Base-by-base conservation (phyloP, 176 grass and related monocot genomes). In the Musa acuminata region DNA sequence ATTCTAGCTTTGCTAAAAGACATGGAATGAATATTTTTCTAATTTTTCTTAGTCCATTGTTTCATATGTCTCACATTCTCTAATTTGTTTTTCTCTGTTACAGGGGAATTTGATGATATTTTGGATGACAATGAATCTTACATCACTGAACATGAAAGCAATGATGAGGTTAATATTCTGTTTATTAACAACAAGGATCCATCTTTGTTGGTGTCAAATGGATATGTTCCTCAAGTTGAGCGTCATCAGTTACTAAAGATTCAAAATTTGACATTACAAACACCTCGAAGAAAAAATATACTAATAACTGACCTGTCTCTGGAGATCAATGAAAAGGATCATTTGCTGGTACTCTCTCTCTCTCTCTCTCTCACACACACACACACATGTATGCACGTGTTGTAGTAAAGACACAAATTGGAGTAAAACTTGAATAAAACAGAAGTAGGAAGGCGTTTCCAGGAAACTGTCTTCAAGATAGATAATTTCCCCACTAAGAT, bases 31-130 rank as follows among this genome's bases (percentile, higher is more conserved):
- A 5, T 49, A 49, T 73, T 53, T 25, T 2, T 52, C 13, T 52
- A 48, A 3, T 11, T 74, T 3, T 67, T 81, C 8, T 50, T 22
- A 43, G 9, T 43, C 67, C 25, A 69, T 58, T 22, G 64, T 22
- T 51, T 72, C 8, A 55, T 85, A 51, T n/a, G 5, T 65, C 10
- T 75, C 24, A 21, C 52, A 35, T 60, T 29, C 29, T 29, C 17
- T 43, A 19, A 20, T 64, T 51, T 12, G 27, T 51, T 17, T 49
- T 10, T 64, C n/a, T 65, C 11, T 9, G 35, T 66, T 73, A 24
- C 71, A 98, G 90, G 90, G 80, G 94, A 98, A 78, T 98, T 93
- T 72, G 86, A 98, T 80, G 94, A 93, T 76, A 25, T 93, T 55
- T 84, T 98, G 79, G 94, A 93, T 82, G 88, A 72, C 67, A 85